Evolutionary conservation across 176 grass and related monocot species (phyloP), one percentile per base, ranked within the genome.

Genomic region (Oryza glumipatula): DNA sequence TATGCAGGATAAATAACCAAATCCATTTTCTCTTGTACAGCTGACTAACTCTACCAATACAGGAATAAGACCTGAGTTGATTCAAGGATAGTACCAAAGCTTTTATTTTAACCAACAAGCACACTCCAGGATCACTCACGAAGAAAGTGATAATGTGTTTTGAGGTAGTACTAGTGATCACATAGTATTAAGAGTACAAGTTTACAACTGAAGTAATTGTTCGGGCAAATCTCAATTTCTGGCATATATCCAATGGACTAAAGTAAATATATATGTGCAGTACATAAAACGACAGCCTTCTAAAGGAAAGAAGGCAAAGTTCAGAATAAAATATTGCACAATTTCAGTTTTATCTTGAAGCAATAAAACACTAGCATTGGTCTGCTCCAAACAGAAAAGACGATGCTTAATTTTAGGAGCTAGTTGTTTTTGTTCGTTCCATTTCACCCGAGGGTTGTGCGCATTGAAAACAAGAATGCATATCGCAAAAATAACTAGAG

Each of bases 321-420:
- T 38, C 33, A 17, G 15, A 7, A 69, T 36, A 69, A 69, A 32
- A 38, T 39, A 39, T 70, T 70, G 67, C 67, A 41, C 6, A 70
- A 39, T 41, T 41, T 70, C 33, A 38, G 67, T 17, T 16, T 47
- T 39, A 39, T 39, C 13, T 69, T 69, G 36, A 39, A 70, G 33
- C 38, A 71, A 44, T 22, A 44, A 44, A 71, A 71, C 9, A 44
- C 9, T 44, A 44, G 3, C 68, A 21, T 44, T 70, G 35, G 38
- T 44, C 36, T 44, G 38, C 68, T 71, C 19, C 68, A 71, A n/a
- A 71, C 21, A 72, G 21, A 44, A 71, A 70, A 69, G 36, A 19
- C 0, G 11, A 71, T 38, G 21, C 21, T 44, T 43, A 71, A 71
- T 11, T 44, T 16, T 43, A 19, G n/a, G 17, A 72, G 36, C 39